phyloP scores from a whole-genome alignment of 129 eudicot genomes.

The Calendula officinalis region DNA sequence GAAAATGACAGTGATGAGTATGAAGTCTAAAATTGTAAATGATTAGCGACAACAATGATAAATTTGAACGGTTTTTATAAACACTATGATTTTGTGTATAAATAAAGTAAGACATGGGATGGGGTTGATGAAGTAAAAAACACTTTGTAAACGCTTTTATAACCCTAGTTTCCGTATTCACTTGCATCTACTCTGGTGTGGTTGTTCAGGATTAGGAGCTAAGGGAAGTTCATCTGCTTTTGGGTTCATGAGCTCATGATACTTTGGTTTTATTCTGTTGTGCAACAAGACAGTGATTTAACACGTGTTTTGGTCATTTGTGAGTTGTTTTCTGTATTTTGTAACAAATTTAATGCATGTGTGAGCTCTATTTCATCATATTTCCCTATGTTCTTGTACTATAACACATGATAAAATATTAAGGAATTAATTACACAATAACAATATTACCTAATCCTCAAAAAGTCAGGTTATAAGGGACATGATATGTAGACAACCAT shows the following conservation, averaged over 20 bases:
- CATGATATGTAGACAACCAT: too few relatives aligned
- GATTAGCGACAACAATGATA: neutral
- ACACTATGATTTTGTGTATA: slow-evolving; percentile 15
- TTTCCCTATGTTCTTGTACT: slow-evolving; percentile 10
- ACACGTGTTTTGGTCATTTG: slow-evolving; percentile 24
- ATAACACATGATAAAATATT: slow-evolving; percentile 1
- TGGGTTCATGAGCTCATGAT: slow-evolving; percentile 22
- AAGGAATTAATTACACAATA: too few relatives aligned
- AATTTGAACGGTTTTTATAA: neutral
- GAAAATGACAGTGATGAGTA: slow-evolving; percentile 34
- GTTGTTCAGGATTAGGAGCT: slow-evolving; percentile 17
- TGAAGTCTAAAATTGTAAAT: slow-evolving; percentile 36
- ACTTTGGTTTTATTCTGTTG: slow-evolving; percentile 19
- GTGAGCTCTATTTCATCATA: slow-evolving; percentile 21
- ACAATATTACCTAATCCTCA: too few relatives aligned
- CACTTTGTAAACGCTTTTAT: slow-evolving; percentile 28
- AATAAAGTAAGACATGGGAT: slow-evolving; percentile 35
- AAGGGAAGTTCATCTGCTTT: slow-evolving; percentile 17
- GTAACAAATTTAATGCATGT: slow-evolving; percentile 33
- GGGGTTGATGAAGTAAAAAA: slow-evolving; percentile 23
- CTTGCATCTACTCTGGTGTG: slow-evolving; percentile 25
- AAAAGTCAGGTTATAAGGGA: too few relatives aligned
- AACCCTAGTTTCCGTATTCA: slow-evolving; percentile 23
- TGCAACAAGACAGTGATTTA: slow-evolving; percentile 25
- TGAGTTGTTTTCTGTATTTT: slow-evolving; percentile 24